A percentile compares a stretch with the other conserved stretches of the same genome.
These are phyloP conservation scores for Mycosarcoma maydis DNA, from an alignment of 1,284 basidiomycete species.

Conservation along the genomic window DNA sequence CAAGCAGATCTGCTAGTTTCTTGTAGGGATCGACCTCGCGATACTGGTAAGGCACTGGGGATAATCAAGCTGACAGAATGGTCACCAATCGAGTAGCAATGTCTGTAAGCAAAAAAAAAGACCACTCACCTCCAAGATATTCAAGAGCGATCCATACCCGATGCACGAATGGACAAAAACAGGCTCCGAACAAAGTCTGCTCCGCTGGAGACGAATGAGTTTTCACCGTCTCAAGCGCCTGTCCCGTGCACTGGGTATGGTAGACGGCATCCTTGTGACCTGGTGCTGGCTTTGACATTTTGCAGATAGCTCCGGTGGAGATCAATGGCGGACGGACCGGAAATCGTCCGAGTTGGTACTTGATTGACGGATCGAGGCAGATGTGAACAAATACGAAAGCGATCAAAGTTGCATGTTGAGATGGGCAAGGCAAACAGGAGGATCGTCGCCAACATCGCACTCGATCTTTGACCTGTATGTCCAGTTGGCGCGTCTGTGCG, in stretches of 20 bases:
- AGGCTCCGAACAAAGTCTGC: constrained; percentile 74
- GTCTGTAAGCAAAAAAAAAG: background rate
- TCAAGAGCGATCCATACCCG: constrained; percentile 79
- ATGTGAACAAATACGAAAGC: background rate
- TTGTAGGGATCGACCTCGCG: constrained; percentile 81
- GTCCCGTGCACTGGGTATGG: constrained; percentile 71
- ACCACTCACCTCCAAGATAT: constrained; percentile 35
- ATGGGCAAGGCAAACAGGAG: no score
- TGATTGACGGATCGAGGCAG: no score
- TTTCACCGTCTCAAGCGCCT: constrained; percentile 72
- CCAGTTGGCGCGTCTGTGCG: constrained; percentile 1
- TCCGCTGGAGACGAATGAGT: constrained; percentile 68
- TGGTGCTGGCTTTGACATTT: constrained; percentile 41
- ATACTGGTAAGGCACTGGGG: constrained; percentile 66
- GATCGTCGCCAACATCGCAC: no score
- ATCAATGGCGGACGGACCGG: background rate
- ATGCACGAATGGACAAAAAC: constrained; percentile 79
- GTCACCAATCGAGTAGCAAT: background rate
- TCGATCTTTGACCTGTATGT: no score
- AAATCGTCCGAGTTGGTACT: no score
- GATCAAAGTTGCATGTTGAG: no score
- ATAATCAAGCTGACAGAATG: background rate
- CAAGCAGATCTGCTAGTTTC: constrained; percentile 79
- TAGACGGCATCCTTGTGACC: constrained; percentile 48
- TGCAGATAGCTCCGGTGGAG: constrained; percentile 4